Evolutionary conservation across 176 grass and related monocot species (phyloP).

Genomic region (Themeda triandra): DNA sequence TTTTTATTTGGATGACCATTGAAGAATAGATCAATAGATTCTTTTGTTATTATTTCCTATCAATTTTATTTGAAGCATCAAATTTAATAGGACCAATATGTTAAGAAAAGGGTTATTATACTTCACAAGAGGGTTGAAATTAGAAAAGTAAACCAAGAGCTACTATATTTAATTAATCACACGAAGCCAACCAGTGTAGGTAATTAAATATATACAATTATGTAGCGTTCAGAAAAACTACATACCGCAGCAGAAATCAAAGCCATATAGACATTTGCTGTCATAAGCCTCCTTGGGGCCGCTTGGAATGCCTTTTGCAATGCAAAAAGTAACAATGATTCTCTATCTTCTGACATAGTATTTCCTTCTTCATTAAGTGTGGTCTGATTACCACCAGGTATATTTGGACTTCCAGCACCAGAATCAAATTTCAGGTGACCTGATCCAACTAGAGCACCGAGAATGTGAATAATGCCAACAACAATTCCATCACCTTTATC

Average conservation of each 20-base stretch:
- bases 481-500: constrained; percentile 89
- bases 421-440: constrained; percentile 75
- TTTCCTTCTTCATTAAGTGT: constrained; percentile 71
- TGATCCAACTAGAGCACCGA: constrained; percentile 82
- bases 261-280: constrained; percentile 84
- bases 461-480: constrained; percentile 90
- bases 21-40: not conserved
- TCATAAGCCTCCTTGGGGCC: constrained; percentile 80
- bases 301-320: constrained; percentile 95
- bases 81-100: not conserved
- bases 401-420: constrained; percentile 39
- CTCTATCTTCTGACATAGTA: constrained; percentile 73
- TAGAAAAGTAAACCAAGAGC: not conserved
- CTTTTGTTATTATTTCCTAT: not conserved
- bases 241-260: constrained; percentile 89
- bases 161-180: constrained; percentile 1
- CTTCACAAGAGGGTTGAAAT: not conserved
- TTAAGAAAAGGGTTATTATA: not conserved
- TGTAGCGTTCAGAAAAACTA: constrained; percentile 20
- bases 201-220: constrained; percentile 20
- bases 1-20: constrained; percentile 18
- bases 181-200: not conserved
- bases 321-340: constrained; percentile 83
- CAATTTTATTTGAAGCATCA: constrained; percentile 4
- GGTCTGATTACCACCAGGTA: constrained; percentile 42